Conservation (phyloP, 495 filamentous ascomycete species). For the Lepraria neglecta region DNA sequence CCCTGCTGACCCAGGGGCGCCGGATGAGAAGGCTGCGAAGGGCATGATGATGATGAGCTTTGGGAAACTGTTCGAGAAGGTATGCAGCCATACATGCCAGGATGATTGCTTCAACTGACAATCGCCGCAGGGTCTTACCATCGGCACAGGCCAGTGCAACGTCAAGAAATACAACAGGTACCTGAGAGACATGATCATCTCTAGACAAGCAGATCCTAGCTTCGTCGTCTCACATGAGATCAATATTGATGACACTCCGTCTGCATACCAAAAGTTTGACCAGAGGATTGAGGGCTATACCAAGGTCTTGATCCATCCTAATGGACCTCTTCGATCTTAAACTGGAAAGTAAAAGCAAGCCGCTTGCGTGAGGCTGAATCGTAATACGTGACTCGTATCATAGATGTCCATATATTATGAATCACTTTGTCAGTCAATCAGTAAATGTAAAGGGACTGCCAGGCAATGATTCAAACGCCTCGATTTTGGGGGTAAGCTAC, state of each 20-base stretch:
- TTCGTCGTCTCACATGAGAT: slow-evolving; percentile 56
- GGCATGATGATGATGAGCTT: slow-evolving; percentile 54
- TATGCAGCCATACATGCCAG: slow-evolving; percentile 19
- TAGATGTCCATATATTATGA: no score
- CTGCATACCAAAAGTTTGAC: slow-evolving; percentile 47
- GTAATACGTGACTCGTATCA: no score
- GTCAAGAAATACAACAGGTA: slow-evolving; percentile 55
- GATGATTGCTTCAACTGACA: slow-evolving; percentile 3
- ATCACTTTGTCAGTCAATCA: no score
- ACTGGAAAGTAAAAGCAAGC: neutral
- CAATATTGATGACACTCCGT: slow-evolving; percentile 47
- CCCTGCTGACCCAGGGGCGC: slow-evolving; percentile 41
- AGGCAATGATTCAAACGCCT: neutral
- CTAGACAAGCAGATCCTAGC: slow-evolving; percentile 49
- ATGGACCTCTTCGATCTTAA: slow-evolving; percentile 9
- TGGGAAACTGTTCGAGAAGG: slow-evolving; percentile 58
- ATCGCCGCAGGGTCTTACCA: slow-evolving; percentile 37
- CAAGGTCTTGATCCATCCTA: slow-evolving; percentile 37
- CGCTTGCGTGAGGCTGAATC: no score
- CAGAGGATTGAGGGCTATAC: slow-evolving; percentile 43
- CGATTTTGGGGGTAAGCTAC: neutral
- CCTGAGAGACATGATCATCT: slow-evolving; percentile 52
- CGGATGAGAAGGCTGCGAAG: slow-evolving; percentile 41
- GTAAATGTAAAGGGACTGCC: no score
- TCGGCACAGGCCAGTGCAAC: slow-evolving; percentile 54